phyloP scores from a whole-genome alignment of 129 eudicot species.

The Lactuca saligna region DNA sequence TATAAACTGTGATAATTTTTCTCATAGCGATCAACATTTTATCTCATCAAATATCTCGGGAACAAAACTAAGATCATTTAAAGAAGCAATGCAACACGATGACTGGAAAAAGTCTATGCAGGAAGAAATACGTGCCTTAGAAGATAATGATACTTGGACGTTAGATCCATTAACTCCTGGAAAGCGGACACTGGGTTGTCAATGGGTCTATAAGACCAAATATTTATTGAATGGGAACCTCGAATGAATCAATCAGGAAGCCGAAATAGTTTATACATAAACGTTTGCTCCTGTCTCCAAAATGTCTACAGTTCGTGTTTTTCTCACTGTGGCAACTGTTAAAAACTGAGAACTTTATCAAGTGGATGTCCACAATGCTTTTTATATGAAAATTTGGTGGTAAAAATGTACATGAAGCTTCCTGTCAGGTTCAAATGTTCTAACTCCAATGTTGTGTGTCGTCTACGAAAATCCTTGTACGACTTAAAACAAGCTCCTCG shows the following conservation, averaged over 20 bases:
- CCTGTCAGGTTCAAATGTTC: neutral
- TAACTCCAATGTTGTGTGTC: slow-evolving; percentile 6
- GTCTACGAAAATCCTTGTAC: slow-evolving; percentile 8
- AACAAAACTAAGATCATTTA: no score
- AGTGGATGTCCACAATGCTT: slow-evolving; percentile 3
- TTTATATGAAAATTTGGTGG: no score
- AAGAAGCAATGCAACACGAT: no score
- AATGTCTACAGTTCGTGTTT: neutral
- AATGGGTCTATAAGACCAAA: neutral
- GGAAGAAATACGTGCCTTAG: no score
- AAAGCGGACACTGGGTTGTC: neutral
- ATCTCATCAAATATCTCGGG: no score
- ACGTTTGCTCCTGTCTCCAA: neutral
- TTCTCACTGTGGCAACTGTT: neutral
- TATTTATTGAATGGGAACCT: neutral
- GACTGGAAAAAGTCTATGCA: no score
- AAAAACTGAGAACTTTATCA: neutral
- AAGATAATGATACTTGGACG: neutral
- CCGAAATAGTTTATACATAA: neutral
- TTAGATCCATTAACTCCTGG: neutral
- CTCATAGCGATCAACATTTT: no score
- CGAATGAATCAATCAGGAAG: neutral
- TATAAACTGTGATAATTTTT: no score
- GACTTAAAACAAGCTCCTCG: slow-evolving; percentile 19
- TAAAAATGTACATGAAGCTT: no score